Base-by-base conservation (phyloP, 306 rosid genomes). In the Trifolium fragiferum region DNA sequence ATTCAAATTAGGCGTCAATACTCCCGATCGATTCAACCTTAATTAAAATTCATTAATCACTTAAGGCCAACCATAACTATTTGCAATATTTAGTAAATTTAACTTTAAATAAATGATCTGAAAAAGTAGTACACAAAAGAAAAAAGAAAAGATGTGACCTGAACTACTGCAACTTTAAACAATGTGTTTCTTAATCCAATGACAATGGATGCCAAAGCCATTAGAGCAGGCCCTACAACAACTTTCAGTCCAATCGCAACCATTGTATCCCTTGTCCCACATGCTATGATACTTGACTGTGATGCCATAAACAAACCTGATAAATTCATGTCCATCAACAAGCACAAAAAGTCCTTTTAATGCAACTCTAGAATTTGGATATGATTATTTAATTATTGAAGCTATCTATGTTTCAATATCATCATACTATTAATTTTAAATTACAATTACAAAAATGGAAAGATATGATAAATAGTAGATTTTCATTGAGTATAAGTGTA, bases 291-390 rank as follows among this genome's bases (percentile, higher is more conserved):
- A 73, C 84, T 91, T 6, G 76, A 50, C 63, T 78, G 86, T 49
- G 95, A 84, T 41, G 97, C 98, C 98, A 93, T 93, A 81, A 93
- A 93, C 41, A 86, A n/a, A 62, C 89, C 89, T 86, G 72, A 47
- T 74, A 9, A 32, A 72, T 70, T 21, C 1, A 61, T 9, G 3
- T 61, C 15, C 1, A 70, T 1, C 71, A 77, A 63, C 6, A 35
- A 50, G 40, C 46, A 62, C 51, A 30, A 9, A 19, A 81, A 43
- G 4, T 51, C 82, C 77, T 77, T 72, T 49, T 16, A 50, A 76
- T 20, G 65, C 35, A 47, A 54, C 49, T 74, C 35, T 55, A 46
- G 14, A 65, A 75, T 46, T 20, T 43, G 15, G 25, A 44, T 51
- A 18, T 33, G 35, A 23, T 20, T 50, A 18, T 53, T 58, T 4